These are phyloP conservation scores for Colletotrichum tanaceti DNA, from an alignment of 2,329 filamentous ascomycete species.

Conservation along the genomic window DNA sequence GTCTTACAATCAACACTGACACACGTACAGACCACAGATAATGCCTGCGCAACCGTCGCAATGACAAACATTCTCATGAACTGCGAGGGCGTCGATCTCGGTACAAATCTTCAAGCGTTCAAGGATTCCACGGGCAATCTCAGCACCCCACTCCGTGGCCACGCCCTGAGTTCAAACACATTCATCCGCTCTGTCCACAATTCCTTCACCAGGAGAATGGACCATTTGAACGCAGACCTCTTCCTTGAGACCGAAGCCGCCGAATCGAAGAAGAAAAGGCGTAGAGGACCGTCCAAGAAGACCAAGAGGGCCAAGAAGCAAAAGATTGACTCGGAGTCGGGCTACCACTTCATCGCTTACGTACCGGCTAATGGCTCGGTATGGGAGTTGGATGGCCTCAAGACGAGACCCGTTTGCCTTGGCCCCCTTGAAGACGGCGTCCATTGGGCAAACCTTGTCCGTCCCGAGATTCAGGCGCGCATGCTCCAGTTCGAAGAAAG, in stretches of 20 bases:
- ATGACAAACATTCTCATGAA: slow-evolving; percentile 96
- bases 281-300: slow-evolving; percentile 53
- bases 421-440: slow-evolving; percentile 54
- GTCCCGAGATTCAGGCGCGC: slow-evolving; percentile 71
- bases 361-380: slow-evolving; percentile 79
- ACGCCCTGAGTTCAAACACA: slow-evolving; percentile 77
- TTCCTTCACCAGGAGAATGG: slow-evolving; percentile 82
- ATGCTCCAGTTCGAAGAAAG: slow-evolving; percentile 75
- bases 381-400: slow-evolving; percentile 91
- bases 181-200: slow-evolving; percentile 89
- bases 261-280: slow-evolving; percentile 51
- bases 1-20: not conserved
- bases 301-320: slow-evolving; percentile 54
- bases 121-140: slow-evolving; percentile 77
- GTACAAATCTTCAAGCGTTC: slow-evolving; percentile 77
- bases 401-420: slow-evolving; percentile 75
- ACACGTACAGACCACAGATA: slow-evolving; percentile 73
- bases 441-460: slow-evolving; percentile 76
- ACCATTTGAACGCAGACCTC: slow-evolving; percentile 79
- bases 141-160: slow-evolving; percentile 78
- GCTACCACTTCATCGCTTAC: slow-evolving; percentile 91
- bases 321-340: slow-evolving; percentile 66
- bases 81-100: slow-evolving; percentile 72
- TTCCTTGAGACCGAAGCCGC: slow-evolving; percentile 68
- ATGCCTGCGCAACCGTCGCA: slow-evolving; percentile 92